Evolutionary conservation across 345 rosid genomes (phyloP).

Genomic region (Lepidium aucheri): DNA sequence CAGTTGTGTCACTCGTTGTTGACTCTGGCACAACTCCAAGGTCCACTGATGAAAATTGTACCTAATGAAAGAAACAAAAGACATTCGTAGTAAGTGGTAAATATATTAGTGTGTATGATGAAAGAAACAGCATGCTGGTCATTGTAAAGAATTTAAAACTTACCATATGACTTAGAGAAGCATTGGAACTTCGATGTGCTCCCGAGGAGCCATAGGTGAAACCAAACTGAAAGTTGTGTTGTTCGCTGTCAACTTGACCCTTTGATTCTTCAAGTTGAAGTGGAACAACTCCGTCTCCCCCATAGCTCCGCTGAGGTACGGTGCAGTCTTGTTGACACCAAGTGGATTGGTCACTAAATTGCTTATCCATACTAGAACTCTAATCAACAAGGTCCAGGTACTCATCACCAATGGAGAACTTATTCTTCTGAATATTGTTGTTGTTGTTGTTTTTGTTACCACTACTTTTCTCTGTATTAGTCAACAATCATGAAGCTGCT

Average conservation of each 20-base stretch:
- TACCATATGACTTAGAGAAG: slow-evolving; percentile 44
- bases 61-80: neutral
- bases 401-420: slow-evolving; percentile 50
- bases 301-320: slow-evolving; percentile 14
- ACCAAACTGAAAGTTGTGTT: slow-evolving; percentile 39
- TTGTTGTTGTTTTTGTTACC: slow-evolving; percentile 29
- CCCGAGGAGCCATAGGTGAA: slow-evolving; percentile 43
- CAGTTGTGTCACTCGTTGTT: slow-evolving; percentile 44
- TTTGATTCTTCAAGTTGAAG: slow-evolving; percentile 4
- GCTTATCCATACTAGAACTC: slow-evolving; percentile 29
- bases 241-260: slow-evolving; percentile 15
- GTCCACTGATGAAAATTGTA: neutral
- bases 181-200: slow-evolving; percentile 38
- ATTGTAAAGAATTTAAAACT: neutral
- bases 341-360: slow-evolving; percentile 2
- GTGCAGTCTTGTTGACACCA: slow-evolving; percentile 13
- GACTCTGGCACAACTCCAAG: slow-evolving; percentile 60
- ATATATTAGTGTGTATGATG: neutral
- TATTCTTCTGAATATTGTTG: slow-evolving; percentile 21
- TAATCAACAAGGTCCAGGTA: slow-evolving; percentile 66
- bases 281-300: slow-evolving; percentile 23
- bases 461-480: slow-evolving; percentile 30
- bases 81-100: neutral
- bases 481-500: slow-evolving; percentile 79
- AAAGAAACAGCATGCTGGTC: neutral